phyloP scores from a whole-genome alignment of 2,329 filamentous ascomycete species.

The Fusarium longipes region DNA sequence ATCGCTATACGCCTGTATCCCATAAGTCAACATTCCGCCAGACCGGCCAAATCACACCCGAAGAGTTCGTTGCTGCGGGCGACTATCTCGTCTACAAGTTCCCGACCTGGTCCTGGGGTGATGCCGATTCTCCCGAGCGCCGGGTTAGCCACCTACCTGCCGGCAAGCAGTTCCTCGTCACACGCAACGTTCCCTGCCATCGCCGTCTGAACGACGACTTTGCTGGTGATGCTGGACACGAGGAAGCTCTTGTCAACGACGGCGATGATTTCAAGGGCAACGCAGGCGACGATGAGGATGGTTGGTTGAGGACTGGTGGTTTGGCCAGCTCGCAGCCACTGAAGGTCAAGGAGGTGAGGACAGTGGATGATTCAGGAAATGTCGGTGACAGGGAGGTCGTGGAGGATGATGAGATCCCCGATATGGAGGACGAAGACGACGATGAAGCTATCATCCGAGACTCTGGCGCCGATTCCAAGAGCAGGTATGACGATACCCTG shows the following conservation, averaged over 20 bases:
- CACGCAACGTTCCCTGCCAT: constrained; percentile 93
- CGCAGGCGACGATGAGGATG: constrained; percentile 74
- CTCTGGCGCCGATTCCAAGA: constrained; percentile 61
- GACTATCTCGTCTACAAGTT: constrained; percentile 99
- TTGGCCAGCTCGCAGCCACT: constrained; percentile 79
- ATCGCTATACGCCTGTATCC: constrained; percentile 88
- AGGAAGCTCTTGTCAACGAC: constrained; percentile 87
- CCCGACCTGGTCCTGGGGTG: constrained; percentile 96
- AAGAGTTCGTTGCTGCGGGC: constrained; percentile 94
- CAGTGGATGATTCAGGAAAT: constrained; percentile 89
- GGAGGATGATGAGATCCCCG: constrained; percentile 86
- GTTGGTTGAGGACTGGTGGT: constrained; percentile 91
- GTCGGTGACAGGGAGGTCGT: constrained; percentile 78
- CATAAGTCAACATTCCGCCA: constrained; percentile 93
- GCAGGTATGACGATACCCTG: constrained; percentile 53
- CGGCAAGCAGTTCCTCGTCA: constrained; percentile 95
- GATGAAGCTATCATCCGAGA: constrained; percentile 96
- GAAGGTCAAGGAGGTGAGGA: constrained; percentile 83
- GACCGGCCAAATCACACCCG: constrained; percentile 95
- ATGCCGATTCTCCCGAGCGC: constrained; percentile 83
- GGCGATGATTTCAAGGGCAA: constrained; percentile 71
- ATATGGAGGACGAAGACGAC: constrained; percentile 98
- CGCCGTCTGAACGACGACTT: constrained; percentile 93
- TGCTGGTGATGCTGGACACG: constrained; percentile 85
- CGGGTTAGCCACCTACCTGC: constrained; percentile 84